Base-by-base conservation (phyloP, 805 yeast species). In the Saccharomycopsis babjevae region DNA sequence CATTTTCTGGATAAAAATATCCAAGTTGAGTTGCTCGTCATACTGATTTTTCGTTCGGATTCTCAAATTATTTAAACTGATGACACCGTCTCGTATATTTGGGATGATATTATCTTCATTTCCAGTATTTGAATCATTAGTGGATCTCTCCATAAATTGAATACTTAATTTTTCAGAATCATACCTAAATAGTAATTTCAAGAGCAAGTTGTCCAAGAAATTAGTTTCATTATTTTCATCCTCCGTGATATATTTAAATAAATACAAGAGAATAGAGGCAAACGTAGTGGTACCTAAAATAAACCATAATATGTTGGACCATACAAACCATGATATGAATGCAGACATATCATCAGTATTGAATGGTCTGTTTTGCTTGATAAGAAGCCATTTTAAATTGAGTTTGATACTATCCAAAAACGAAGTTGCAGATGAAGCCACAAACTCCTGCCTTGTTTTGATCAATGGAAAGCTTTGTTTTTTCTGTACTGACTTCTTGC, bases 271-370 rank as follows among this genome's bases (percentile, higher is more conserved):
- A 54, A 91, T 70, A 5, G 97, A 91, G 32, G 89, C 82, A 70
- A 93, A 93, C 1, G 98, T 90, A 1, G 99, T 94, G 11, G 99
- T 93, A 10, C 93, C 97, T 30, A 92, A 73, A 22, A 90, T 74
- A 59, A 94, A 79, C 74, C 96, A 77, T 8, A 89, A 71, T 1
- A 88, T 85, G 68, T 94, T 93, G 2, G 97, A 96, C 70, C 94
- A 85, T 57, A 94, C 80, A 34, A 94, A 75, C 97, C 98, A 92
- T 6, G 97, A 88, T 61, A 93, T 83, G 64, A 94, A 78, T 2
- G 98, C 98, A 40, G 90, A 82, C 60, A 91, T 80, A 68, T 93
- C 97, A 72, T 94, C 98, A n/a, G 88, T 82, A 70, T 87, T 92
- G 74, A 89, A 89, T 1, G 97, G 97, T 18, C 96, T 78, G 66